These are phyloP conservation scores for Vitis hybrid DNA, from an alignment of 177 flowering plant species.

Conservation along the genomic window DNA sequence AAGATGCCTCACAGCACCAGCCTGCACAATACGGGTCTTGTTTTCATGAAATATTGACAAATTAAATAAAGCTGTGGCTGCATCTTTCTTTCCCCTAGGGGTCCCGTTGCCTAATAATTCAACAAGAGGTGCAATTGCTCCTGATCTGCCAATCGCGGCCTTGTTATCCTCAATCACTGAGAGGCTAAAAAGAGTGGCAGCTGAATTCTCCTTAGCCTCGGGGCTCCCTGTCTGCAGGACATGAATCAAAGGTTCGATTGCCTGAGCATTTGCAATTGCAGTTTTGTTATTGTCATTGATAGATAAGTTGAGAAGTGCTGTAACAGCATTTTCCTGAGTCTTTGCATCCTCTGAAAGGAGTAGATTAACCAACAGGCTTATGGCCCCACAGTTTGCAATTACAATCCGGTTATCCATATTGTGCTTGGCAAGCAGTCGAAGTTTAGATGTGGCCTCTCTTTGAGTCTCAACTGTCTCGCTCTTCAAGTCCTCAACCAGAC, in stretches of 20 bases:
- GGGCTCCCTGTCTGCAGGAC: slow-evolving; percentile 81
- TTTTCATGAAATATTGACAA: slow-evolving; percentile 79
- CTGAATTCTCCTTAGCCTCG: slow-evolving; percentile 86
- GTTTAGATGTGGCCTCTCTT: slow-evolving; percentile 55
- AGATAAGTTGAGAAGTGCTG: slow-evolving; percentile 85
- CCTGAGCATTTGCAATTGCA: slow-evolving; percentile 72
- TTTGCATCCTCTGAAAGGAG: slow-evolving; percentile 51
- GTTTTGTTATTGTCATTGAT: slow-evolving; percentile 87
- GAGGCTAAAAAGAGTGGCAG: slow-evolving; percentile 92
- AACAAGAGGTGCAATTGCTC: slow-evolving; percentile 80
- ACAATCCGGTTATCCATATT: slow-evolving; percentile 83
- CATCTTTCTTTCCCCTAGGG: slow-evolving; percentile 92
- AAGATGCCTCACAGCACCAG: slow-evolving; percentile 78
- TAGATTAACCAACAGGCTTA: slow-evolving; percentile 56
- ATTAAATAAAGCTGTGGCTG: slow-evolving; percentile 89
- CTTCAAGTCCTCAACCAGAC: slow-evolving; percentile 60
- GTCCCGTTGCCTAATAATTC: slow-evolving; percentile 85
- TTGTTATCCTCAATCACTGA: slow-evolving; percentile 86
- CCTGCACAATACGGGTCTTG: slow-evolving; percentile 76
- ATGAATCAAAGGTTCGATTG: slow-evolving; percentile 77
- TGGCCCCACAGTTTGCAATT: slow-evolving; percentile 77
- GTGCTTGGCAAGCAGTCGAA: slow-evolving; percentile 72
- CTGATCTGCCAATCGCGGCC: slow-evolving; percentile 70
- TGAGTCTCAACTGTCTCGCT: slow-evolving; percentile 52
- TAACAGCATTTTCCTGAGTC: slow-evolving; percentile 79